A percentile compares a stretch with the other conserved stretches of the same genome.
Conservation (phyloP, 805 yeast species). For the Candida parachauliodes region DNA sequence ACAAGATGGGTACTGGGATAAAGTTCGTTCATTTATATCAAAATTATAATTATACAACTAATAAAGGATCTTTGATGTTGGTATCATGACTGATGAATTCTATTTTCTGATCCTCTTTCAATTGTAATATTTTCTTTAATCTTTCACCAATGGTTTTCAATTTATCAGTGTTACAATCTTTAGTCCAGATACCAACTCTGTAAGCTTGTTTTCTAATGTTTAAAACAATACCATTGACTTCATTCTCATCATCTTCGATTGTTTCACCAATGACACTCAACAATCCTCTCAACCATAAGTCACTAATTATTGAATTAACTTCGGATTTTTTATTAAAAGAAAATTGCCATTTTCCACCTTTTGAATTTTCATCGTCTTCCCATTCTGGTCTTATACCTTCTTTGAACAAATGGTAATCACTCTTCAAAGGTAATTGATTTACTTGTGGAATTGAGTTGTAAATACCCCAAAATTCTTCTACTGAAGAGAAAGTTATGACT, state of each 20-base stretch:
- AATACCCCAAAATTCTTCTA: slow-evolving; percentile 98
- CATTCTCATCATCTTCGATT: slow-evolving; percentile 75
- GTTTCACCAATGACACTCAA: slow-evolving; percentile 94
- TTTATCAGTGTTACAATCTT: slow-evolving; percentile 61
- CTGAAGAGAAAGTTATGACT: slow-evolving; percentile 87
- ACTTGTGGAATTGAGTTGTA: slow-evolving; percentile 92
- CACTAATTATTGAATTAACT: slow-evolving; percentile 63
- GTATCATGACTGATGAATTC: slow-evolving; percentile 76
- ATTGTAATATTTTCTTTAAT: slow-evolving; percentile 79
- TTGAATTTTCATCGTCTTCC: slow-evolving; percentile 86
- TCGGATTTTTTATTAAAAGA: slow-evolving; percentile 68
- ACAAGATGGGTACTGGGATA: slow-evolving; percentile 76
- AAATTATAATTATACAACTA: slow-evolving; percentile 4
- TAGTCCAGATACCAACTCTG: slow-evolving; percentile 93
- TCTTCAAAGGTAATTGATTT: slow-evolving; percentile 81
- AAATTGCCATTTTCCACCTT: slow-evolving; percentile 89
- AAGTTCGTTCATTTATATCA: slow-evolving; percentile 50
- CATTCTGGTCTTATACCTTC: slow-evolving; percentile 96
- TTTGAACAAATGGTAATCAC: slow-evolving; percentile 94
- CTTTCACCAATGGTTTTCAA: slow-evolving; percentile 77
- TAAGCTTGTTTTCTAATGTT: slow-evolving; percentile 78
- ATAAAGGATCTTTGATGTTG: slow-evolving; percentile 19
- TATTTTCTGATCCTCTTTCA: slow-evolving; percentile 68
- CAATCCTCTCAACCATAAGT: slow-evolving; percentile 86
- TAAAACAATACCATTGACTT: slow-evolving; percentile 91